Base-by-base conservation (phyloP, 2,329 filamentous ascomycete species). In the Dactylellina drechsleri region DNA sequence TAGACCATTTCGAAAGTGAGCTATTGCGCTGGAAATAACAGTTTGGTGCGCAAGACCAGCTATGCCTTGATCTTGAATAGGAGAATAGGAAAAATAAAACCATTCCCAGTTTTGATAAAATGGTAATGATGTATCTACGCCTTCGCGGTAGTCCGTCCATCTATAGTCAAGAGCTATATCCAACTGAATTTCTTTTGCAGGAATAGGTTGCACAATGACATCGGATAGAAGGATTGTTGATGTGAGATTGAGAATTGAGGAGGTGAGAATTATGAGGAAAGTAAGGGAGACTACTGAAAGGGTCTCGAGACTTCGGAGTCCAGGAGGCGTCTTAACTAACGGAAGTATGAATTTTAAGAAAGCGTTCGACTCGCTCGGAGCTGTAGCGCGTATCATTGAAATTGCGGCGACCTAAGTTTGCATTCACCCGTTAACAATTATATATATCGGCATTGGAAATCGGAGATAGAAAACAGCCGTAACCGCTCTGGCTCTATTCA, bases 141-240 rank as follows among this genome's bases (percentile, higher is more conserved):
- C 23, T 23, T 2, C 2, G 2, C 23, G 23, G 23, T 23, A 23
- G 23, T 23, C 23, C 23, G 23, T 23, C 23, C 23, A 23, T 23
- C 4, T 23, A 23, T 23, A 23, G 23, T 23, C 23, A 23, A 23
- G 23, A 23, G 23, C 23, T 23, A 23, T 4, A 23, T 4, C 23
- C 23, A 23, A 23, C 23, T 23, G 23, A 23, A 23, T 23, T 4
- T 23, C 23, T 23, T 23, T 23, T 23, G 23, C 23, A 23, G 62
- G 62, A 40, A 66, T 59, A 2, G 62, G 62, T 20, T 66, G 62
- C 8, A 66, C 16, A 4, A 56, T 20, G 13, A 66, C 62, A 47
- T 66, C 62, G 2, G 52, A 56, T 18, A 56, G 16, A 2, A 56
- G 28, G 13, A 56, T 56, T 16, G 52, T 56, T 36, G 62, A 66